Evolutionary conservation across 257 asterid species (phyloP).

Genomic region (Fraxinus anomala): DNA sequence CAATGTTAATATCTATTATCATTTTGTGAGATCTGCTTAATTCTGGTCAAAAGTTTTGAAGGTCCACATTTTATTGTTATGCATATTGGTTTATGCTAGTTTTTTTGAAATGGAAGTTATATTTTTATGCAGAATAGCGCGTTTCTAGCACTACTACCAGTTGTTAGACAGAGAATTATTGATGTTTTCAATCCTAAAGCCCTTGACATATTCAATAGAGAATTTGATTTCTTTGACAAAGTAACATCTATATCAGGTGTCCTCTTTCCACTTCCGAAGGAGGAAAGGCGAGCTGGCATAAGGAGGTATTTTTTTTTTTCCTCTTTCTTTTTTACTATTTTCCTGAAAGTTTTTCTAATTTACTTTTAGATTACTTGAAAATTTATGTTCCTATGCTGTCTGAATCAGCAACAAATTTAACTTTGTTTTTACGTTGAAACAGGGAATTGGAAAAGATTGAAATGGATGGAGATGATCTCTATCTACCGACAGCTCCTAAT

Average conservation of each 20-base stretch:
- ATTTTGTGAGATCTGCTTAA: constrained; percentile 18
- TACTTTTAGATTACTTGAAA: constrained; percentile 18
- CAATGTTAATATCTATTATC: not conserved
- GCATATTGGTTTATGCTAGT: constrained; percentile 17
- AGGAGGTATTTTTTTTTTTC: constrained; percentile 53
- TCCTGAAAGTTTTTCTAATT: constrained; percentile 21
- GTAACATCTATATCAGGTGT: constrained; percentile 98
- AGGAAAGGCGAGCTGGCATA: constrained; percentile 93
- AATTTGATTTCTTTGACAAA: constrained; percentile 97
- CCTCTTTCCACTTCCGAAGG: constrained; percentile 91
- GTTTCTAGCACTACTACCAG: constrained; percentile 81
- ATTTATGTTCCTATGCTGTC: not conserved
- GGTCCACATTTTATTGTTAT: constrained; percentile 11
- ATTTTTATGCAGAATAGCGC: constrained; percentile 55
- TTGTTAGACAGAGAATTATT: constrained; percentile 79
- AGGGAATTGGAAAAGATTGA: constrained; percentile 94
- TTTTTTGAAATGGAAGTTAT: not conserved
- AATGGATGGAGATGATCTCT: constrained; percentile 84
- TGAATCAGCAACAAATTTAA: not conserved
- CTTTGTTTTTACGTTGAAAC: constrained; percentile 24
- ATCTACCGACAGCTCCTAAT: constrained; percentile 91
- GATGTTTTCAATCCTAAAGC: constrained; percentile 85
- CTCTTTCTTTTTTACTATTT: constrained; percentile 8
- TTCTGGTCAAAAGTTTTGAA: constrained; percentile 4
- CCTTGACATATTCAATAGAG: constrained; percentile 70